Base-by-base conservation (phyloP, 139 green algal genomes). In the Chlamydomonas asymmetrica region DNA sequence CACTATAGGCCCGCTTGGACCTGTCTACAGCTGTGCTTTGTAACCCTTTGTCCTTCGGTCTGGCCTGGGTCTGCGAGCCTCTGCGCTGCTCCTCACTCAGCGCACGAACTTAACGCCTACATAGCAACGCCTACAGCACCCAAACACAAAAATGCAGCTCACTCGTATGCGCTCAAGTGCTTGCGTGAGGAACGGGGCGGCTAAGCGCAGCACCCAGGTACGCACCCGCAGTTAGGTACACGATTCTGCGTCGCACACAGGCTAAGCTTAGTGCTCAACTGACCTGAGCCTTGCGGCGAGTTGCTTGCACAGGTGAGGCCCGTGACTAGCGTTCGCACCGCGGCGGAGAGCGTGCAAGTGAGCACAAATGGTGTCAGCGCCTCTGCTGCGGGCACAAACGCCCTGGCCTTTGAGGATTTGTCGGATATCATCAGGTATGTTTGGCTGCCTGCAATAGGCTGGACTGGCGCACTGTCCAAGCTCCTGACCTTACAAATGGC, bases 361-460 rank as follows among this genome's bases (percentile, higher is more conserved):
- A 56, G 25, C 50, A 67, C 37, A 37, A 79, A 79, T 49, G 73
- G 73, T 29, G 71, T 20, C 29, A 29, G 7, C 1, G 41, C 71
- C 3, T 13, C 43, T 10, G 32, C 49, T 18, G n/a, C 52, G 5
- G 29, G 63, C 0, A 62, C 81, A 45, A 91, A 87, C 66, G 81
- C 82, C 23, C 63, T 97, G 68, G 87, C 93, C 71, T 96, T 95
- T 76, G 92, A 95, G 25, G 92, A 97, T 81, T 81, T 97, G 60
- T 91, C 88, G 7, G 90, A 96, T 60, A 87, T 96, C 38, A 88
- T 96, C 74, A 90, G 84, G 91, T 91, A 65, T 48, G 76, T 66
- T 49, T n/a, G n/a, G n/a, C n/a, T n/a, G n/a, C n/a, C n/a, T n/a
- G n/a, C n/a, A n/a, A n/a, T n/a, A n/a, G n/a, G n/a, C n/a, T n/a